A percentile compares a stretch with the other conserved stretches of the same genome.
Conservation (phyloP, 1,284 basidiomycete genomes). For the Apiotrichum brassicae region DNA sequence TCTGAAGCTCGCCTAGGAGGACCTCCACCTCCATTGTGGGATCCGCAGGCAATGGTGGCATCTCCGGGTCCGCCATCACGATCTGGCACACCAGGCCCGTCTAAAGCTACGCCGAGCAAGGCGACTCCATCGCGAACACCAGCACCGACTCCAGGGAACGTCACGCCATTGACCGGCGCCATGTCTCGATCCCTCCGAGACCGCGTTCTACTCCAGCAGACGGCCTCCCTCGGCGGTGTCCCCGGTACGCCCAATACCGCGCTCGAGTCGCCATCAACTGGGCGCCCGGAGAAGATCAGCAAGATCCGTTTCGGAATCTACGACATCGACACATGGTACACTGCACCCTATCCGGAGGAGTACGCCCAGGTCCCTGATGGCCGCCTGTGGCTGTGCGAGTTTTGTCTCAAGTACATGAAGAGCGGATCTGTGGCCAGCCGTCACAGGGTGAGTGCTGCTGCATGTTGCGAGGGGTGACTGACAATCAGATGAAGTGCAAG, state of each 20-base stretch:
- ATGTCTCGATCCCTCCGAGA: constrained; percentile 37
- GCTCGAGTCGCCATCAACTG: constrained; percentile 1
- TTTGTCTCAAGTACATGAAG: constrained; percentile 98
- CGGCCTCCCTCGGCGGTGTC: constrained; percentile 14
- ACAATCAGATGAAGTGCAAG: constrained; percentile 81
- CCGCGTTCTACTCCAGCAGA: constrained; percentile 32
- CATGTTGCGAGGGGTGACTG: neutral
- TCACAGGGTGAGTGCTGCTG: constrained; percentile 63
- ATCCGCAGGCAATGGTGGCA: constrained; percentile 16
- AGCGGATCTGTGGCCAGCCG: constrained; percentile 79
- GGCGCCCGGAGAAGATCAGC: constrained; percentile 54
- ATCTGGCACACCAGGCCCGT: constrained; percentile 18
- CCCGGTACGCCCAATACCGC: constrained; percentile 2
- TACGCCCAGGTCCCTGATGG: constrained; percentile 91
- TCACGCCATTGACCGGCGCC: constrained; percentile 3
- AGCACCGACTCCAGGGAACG: neutral
- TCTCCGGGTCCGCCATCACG: constrained; percentile 9
- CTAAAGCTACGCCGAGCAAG: constrained; percentile 1
- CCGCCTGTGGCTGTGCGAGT: constrained; percentile 92
- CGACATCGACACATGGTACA: constrained; percentile 98
- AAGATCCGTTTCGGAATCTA: constrained; percentile 87
- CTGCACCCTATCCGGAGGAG: constrained; percentile 97
- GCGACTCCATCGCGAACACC: constrained; percentile 2
- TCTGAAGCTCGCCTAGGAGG: constrained; percentile 57
- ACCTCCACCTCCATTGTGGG: constrained; percentile 26